Evolutionary conservation across 257 asterid species (phyloP).

Genomic region (Euphrasia confusa): DNA sequence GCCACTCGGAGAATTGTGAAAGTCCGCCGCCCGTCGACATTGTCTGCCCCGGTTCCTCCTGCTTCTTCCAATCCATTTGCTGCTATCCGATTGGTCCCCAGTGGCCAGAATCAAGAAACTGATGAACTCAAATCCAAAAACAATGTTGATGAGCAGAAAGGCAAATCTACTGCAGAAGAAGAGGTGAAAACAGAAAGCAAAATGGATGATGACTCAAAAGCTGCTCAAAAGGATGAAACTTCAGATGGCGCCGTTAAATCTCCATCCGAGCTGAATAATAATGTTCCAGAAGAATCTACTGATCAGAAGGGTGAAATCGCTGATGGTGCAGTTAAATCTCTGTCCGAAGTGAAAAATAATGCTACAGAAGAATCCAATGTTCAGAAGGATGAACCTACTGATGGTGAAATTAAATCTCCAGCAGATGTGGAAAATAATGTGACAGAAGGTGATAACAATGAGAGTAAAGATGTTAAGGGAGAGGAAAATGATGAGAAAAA

Average conservation of each 20-base stretch:
- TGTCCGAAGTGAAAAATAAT: conserved; percentile 20
- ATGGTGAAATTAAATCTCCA: conserved; percentile 12
- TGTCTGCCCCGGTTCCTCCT: conserved; percentile 37
- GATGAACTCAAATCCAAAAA: conserved; percentile 32
- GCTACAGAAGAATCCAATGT: conserved; percentile 30
- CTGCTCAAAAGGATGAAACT: conserved; percentile 29
- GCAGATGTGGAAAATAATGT: conserved; percentile 23
- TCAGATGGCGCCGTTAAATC: conserved; percentile 9
- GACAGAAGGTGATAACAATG: conserved; percentile 30
- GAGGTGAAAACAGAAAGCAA: conserved; percentile 28
- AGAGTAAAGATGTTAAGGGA: conserved; percentile 32
- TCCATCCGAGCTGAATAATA: conserved; percentile 24
- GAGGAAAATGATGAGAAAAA: conserved; percentile 32
- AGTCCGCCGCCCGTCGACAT: conserved; percentile 61
- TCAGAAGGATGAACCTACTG: conserved; percentile 27
- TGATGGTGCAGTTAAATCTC: conserved; percentile 18
- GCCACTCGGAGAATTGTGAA: conserved; percentile 80
- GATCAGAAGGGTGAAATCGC: conserved; percentile 27
- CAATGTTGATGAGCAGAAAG: conserved; percentile 31
- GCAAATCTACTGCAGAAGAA: conserved; percentile 27
- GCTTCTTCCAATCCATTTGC: conserved; percentile 73
- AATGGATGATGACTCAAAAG: conserved; percentile 28
- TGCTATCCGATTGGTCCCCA: conserved; percentile 35
- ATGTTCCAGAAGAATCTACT: conserved; percentile 27
- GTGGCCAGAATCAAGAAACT: conserved; percentile 29